Conservation (phyloP, 345 rosid species). For the Arabidopsis thaliana region DNA sequence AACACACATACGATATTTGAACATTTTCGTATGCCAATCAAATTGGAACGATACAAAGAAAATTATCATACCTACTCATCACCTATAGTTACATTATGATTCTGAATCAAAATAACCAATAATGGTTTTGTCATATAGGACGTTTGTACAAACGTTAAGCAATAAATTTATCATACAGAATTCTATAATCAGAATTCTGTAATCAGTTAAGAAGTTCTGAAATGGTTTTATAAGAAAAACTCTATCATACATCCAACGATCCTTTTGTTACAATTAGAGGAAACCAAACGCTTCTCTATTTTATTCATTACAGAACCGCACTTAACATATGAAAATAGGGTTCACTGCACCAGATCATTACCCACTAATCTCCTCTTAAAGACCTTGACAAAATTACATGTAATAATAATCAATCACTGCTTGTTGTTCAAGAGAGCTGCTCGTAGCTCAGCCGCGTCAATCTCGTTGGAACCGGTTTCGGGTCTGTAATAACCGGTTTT, state of each 20-base stretch:
- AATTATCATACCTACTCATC: neutral
- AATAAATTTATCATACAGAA: too few relatives aligned
- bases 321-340: conserved; percentile 32
- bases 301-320: conserved; percentile 20
- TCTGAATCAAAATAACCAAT: too few relatives aligned
- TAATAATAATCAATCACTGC: conserved; percentile 41
- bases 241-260: conserved; percentile 33
- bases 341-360: conserved; percentile 36
- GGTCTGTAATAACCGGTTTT: conserved; percentile 87
- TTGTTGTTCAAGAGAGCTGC: conserved; percentile 68
- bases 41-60: neutral
- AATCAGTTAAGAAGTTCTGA: too few relatives aligned
- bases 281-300: conserved; percentile 18
- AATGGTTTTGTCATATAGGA: too few relatives aligned
- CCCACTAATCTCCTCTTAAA: conserved; percentile 36
- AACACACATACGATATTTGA: neutral
- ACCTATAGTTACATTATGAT: too few relatives aligned
- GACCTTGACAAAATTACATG: neutral
- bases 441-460: conserved; percentile 73
- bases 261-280: conserved; percentile 25
- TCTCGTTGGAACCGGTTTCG: conserved; percentile 62
- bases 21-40: neutral
- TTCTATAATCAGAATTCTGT: too few relatives aligned
- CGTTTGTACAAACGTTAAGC: too few relatives aligned
- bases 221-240: too few relatives aligned